Base-by-base conservation (phyloP, 352 stramenopile genomes). In the Globisporangium paroecandrum region DNA sequence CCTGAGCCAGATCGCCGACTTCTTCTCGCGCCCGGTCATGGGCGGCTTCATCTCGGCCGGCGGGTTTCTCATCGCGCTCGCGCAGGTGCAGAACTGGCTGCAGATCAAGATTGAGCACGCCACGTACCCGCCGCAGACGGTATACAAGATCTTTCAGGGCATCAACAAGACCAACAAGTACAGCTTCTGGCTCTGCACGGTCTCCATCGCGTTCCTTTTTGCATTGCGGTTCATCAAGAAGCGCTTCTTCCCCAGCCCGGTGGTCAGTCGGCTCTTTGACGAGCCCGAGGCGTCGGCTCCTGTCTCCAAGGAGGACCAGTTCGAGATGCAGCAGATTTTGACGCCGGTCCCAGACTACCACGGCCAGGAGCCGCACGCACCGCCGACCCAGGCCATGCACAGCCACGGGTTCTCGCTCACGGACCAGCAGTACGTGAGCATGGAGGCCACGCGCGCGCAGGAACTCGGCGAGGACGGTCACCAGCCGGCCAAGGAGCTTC, bases 11-110 rank as follows among this genome's bases (percentile, higher is more conserved):
- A 75, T 98, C 51, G 88, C 88, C 22, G 88, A 90, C 56, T 96
- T 98, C 73, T 85, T 97, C 68, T 93, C 85, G 0, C 84, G 94
- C 61, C 88, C 92, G 2, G 90, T 98, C 58, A 85, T 97, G 69
- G 90, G 83, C 12, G 91, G 91, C 38, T 98, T 98, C 71, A 96
- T 94, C 54, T 94, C 83, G 13, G 91, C 78, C 41, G 89, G 87
- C 5, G 87, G 89, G 24, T 77, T 98, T 49, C 83, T 97, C 63
- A 98, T 98, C 75, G 90, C 83, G 29, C 80, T 93, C 34, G 94
- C 85, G n/a, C 89, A 98, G 75, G 67, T 97, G 10, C 88, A 89
- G 58, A 89, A 89, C 66, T 82, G 90, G 58, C 78, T 97, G 56
- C 82, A 82, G 18, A 79, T 97, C 65, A 81, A 75, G 24, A 68